Evolutionary conservation across 768 basidiomycete genomes (phyloP).

Genomic region (Boletellus emodensis): DNA sequence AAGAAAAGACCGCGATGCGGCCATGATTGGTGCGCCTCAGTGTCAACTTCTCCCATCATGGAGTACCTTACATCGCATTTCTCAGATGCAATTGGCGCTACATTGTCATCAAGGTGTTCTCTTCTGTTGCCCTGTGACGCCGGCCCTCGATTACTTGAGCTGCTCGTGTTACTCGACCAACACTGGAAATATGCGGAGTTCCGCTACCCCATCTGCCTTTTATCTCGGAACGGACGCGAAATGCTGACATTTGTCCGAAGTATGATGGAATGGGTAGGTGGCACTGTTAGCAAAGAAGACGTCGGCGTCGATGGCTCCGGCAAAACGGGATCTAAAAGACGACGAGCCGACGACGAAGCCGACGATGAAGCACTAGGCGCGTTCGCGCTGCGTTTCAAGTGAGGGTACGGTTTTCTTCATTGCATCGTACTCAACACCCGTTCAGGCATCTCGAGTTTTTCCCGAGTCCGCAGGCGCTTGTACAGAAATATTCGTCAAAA

Average conservation of each 20-base stretch:
- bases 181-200: constrained; percentile 92
- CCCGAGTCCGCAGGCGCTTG: constrained; percentile 72
- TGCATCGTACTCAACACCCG: constrained; percentile 1
- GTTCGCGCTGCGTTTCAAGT: constrained; percentile 87
- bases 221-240: constrained; percentile 86
- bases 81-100: constrained; percentile 83
- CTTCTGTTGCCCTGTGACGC: constrained; percentile 90
- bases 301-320: constrained; percentile 73
- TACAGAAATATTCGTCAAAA: constrained; percentile 78
- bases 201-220: constrained; percentile 87
- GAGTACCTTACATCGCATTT: not conserved
- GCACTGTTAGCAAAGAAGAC: constrained; percentile 89
- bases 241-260: constrained; percentile 92
- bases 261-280: constrained; percentile 99
- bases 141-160: constrained; percentile 90
- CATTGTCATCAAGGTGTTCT: constrained; percentile 74
- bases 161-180: constrained; percentile 94
- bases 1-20: constrained; percentile 84
- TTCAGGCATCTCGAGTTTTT: constrained; percentile 89
- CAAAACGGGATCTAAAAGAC: constrained; percentile 47
- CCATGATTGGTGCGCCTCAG: constrained; percentile 66
- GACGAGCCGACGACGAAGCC: constrained; percentile 62
- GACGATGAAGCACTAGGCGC: constrained; percentile 85
- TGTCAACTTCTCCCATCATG: not conserved
- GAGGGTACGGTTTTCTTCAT: constrained; percentile 20